Evolutionary conservation across 108 stramenopile species (phyloP).

Genomic region (Pseudonitzschia delicatissima): DNA sequence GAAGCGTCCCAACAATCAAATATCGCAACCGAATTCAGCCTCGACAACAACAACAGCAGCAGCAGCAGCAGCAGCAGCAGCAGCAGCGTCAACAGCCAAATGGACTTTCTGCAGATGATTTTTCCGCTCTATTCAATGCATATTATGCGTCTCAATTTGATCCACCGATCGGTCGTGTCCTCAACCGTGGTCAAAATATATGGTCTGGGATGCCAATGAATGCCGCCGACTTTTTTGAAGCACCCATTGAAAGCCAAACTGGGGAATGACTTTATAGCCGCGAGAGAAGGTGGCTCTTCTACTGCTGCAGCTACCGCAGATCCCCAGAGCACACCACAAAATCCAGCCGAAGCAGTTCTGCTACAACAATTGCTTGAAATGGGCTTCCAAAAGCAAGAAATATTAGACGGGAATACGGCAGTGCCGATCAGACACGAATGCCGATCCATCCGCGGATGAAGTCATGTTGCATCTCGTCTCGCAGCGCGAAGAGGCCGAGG

Average conservation of each 20-base stretch:
- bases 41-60: neutral
- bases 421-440: neutral
- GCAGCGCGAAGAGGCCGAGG: constrained; percentile 59
- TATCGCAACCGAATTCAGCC: neutral
- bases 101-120: too few relatives aligned
- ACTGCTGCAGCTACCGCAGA: neutral
- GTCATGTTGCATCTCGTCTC: constrained; percentile 64
- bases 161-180: neutral
- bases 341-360: constrained; percentile 1
- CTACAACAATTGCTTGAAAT: constrained; percentile 19
- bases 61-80: neutral
- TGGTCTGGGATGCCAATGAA: too few relatives aligned
- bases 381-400: constrained; percentile 26
- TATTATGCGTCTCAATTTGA: neutral
- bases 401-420: constrained; percentile 11
- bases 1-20: neutral
- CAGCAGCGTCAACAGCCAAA: neutral
- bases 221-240: too few relatives aligned
- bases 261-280: neutral
- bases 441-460: constrained; percentile 27
- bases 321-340: neutral
- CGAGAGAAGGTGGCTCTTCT: neutral
- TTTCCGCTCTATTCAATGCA: too few relatives aligned
- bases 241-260: neutral
- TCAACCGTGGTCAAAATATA: neutral